These are phyloP conservation scores for Glonium stellatum DNA, from an alignment of 495 filamentous ascomycete species.

Conservation along the genomic window DNA sequence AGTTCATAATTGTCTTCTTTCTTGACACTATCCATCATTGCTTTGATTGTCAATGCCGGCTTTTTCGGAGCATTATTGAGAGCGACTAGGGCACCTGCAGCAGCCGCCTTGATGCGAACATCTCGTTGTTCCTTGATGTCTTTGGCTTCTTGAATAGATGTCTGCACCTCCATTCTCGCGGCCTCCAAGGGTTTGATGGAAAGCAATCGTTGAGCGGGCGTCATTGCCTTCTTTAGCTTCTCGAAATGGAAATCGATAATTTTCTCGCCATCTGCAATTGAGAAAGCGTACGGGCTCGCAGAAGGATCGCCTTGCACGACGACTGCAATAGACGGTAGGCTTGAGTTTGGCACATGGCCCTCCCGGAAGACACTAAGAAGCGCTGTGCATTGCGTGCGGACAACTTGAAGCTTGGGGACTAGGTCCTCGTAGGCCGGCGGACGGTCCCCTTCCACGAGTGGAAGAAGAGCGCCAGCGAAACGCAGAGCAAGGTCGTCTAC, in stretches of 20 bases:
- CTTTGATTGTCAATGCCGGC: conserved; percentile 81
- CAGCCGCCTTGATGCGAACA: conserved; percentile 77
- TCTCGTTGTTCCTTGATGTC: conserved; percentile 73
- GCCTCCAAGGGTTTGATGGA: conserved; percentile 67
- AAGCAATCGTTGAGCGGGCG: conserved; percentile 75
- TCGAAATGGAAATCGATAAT: conserved; percentile 78
- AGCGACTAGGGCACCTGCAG: conserved; percentile 80
- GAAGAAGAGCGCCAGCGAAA: conserved; percentile 48
- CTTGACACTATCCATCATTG: conserved; percentile 97
- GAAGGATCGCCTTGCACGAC: conserved; percentile 87
- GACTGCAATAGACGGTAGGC: conserved; percentile 72
- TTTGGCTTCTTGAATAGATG: conserved; percentile 70
- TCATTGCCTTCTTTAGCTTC: conserved; percentile 72
- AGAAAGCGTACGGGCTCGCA: conserved; percentile 87
- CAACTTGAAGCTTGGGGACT: conserved; percentile 77
- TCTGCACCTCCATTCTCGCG: conserved; percentile 58
- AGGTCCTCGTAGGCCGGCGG: conserved; percentile 81
- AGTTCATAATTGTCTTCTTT: conserved; percentile 85
- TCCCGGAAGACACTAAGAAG: conserved; percentile 86
- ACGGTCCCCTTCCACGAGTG: conserved; percentile 70
- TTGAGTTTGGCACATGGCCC: conserved; percentile 63
- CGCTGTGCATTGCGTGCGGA: conserved; percentile 82
- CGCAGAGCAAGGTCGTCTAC: conserved; percentile 45
- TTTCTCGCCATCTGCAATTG: conserved; percentile 76
- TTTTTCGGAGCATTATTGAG: conserved; percentile 83